phyloP scores from a whole-genome alignment of 371 early-diverging fungal genomes.

The Rhizomucor pusillus region DNA sequence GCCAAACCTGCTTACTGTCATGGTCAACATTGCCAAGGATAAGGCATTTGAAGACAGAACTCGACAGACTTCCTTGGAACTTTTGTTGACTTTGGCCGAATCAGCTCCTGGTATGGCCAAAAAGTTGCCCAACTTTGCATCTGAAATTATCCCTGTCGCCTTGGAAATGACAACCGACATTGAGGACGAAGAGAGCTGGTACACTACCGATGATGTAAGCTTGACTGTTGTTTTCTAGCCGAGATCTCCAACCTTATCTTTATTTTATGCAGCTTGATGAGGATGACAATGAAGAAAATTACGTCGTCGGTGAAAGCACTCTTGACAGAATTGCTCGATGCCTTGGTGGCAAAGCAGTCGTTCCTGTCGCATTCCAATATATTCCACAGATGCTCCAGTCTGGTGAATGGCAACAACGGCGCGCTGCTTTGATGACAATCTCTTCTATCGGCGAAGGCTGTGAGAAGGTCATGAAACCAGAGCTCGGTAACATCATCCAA shows the following conservation, averaged over 20 bases:
- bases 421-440: constrained; percentile 92
- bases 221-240: background rate
- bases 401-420: constrained; percentile 88
- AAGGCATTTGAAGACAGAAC: constrained; percentile 69
- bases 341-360: constrained; percentile 85
- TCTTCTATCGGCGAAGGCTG: constrained; percentile 97
- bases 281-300: constrained; percentile 83
- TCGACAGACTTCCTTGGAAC: constrained; percentile 86
- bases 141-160: constrained; percentile 76
- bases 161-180: constrained; percentile 92
- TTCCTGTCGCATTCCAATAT: constrained; percentile 84
- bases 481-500: constrained; percentile 80
- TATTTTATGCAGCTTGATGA: constrained; percentile 66
- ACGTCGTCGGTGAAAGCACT: constrained; percentile 91
- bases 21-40: constrained; percentile 76
- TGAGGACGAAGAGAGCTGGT: constrained; percentile 90
- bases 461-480: constrained; percentile 86
- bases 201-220: constrained; percentile 76
- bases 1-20: constrained; percentile 69
- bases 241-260: background rate
- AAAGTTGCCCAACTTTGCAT: constrained; percentile 76
- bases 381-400: constrained; percentile 89
- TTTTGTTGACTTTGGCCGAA: constrained; percentile 88
- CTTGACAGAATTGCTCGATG: constrained; percentile 92
- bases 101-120: constrained; percentile 81